Evolutionary conservation across 345 rosid species (phyloP).

Genomic region (Populus ilicifolia): DNA sequence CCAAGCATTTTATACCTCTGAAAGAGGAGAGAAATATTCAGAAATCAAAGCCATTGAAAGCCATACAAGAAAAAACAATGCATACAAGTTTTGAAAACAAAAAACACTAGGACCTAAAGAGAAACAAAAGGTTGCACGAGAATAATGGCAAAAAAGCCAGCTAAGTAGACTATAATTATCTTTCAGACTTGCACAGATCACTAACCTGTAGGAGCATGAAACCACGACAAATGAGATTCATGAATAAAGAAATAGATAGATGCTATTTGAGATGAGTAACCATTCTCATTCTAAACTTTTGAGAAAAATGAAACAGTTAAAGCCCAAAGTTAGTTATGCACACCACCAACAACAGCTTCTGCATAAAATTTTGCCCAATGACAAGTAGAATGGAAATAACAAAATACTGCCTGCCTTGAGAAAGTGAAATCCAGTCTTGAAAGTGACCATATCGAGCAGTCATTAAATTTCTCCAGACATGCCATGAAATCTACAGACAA

Average conservation of each 20-base stretch:
- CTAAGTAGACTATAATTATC: background rate
- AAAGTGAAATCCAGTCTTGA: slow-evolving; percentile 47
- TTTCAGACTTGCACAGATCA: background rate
- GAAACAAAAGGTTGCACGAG: background rate
- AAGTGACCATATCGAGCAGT: slow-evolving; percentile 41
- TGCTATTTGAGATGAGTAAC: background rate
- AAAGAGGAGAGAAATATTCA: slow-evolving; percentile 13
- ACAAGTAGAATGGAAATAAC: slow-evolving; percentile 26
- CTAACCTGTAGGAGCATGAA: background rate
- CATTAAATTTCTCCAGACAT: slow-evolving; percentile 44
- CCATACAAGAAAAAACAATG: background rate
- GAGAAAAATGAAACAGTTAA: background rate
- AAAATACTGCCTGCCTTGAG: slow-evolving; percentile 43
- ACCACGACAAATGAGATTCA: background rate
- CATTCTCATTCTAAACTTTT: slow-evolving; percentile 13
- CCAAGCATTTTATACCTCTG: slow-evolving; percentile 23
- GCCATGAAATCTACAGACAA: slow-evolving; percentile 49
- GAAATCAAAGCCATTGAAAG: slow-evolving; percentile 10
- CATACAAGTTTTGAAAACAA: background rate
- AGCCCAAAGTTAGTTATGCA: background rate
- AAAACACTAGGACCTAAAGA: background rate
- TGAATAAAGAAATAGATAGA: background rate
- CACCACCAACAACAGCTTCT: slow-evolving; percentile 5
- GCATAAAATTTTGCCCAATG: slow-evolving; percentile 11
- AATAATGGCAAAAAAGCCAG: background rate